Conservation (phyloP, 495 filamentous ascomycete genomes). For the Aspergillus campestris region DNA sequence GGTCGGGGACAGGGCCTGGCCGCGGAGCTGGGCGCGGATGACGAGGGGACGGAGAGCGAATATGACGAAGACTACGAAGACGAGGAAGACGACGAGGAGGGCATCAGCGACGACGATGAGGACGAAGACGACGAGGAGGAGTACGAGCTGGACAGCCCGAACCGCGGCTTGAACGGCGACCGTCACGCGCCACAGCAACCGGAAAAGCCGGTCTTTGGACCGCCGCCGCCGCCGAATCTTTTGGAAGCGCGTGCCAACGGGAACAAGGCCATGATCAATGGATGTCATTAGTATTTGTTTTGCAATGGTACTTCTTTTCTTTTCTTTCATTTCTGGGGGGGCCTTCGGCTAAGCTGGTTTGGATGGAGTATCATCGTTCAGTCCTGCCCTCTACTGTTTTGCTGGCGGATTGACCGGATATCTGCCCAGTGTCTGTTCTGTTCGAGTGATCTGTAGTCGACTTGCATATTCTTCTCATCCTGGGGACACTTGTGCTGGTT, state of each 20-base stretch:
- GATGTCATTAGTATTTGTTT: slow-evolving; percentile 24
- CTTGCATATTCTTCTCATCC: neutral
- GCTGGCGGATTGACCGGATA: neutral
- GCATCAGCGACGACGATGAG: slow-evolving; percentile 56
- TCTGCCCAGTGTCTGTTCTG: no score
- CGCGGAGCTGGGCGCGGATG: slow-evolving; percentile 57
- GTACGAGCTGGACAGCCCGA: slow-evolving; percentile 54
- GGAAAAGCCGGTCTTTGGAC: slow-evolving; percentile 43
- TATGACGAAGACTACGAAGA: slow-evolving; percentile 67
- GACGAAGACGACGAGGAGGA: slow-evolving; percentile 57
- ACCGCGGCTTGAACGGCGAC: slow-evolving; percentile 24
- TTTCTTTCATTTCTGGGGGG: neutral
- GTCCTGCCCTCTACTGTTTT: neutral
- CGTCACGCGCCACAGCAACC: slow-evolving; percentile 25
- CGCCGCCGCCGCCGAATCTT: slow-evolving; percentile 47
- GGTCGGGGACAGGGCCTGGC: slow-evolving; percentile 59
- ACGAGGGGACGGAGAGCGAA: slow-evolving; percentile 62
- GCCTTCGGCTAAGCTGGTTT: neutral
- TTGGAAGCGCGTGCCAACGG: slow-evolving; percentile 39
- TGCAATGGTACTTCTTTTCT: neutral
- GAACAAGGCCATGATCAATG: slow-evolving; percentile 40
- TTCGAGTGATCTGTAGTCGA: neutral
- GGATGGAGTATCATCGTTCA: no score
- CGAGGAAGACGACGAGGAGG: slow-evolving; percentile 62
- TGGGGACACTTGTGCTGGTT: no score